Base-by-base conservation (phyloP, 805 yeast genomes). In the Candida parachauliodes region DNA sequence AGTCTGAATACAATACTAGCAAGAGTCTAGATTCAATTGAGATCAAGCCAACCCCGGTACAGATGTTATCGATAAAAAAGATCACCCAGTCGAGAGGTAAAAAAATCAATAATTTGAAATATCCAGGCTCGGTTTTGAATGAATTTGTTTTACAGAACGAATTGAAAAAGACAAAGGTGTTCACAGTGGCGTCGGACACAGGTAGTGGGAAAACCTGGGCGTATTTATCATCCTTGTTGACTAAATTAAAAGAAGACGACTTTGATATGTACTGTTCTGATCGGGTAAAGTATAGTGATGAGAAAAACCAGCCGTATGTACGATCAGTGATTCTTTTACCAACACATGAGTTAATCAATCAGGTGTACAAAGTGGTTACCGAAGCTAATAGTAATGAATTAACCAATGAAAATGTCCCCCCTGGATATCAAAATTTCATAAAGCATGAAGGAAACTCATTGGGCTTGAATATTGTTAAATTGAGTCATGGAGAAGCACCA, bases 151-250 rank as follows among this genome's bases (percentile, higher is more conserved):
- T 48, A 28, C 51, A 51, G 10, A 63, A 66, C 39, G 65, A 59
- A 40, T 36, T 33, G 16, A 57, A 53, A 19, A 55, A 52, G 41
- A 50, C 79, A 34, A 78, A 79, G 46, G 73, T 81, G 1, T 87
- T 77, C 65, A 77, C 93, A 2, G 59, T 91, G 38, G 97, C 98
- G 0, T 96, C 97, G 2, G 98, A 93, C 56, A 91, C 98, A 0
- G 98, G 98, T 0, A 83, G 95, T 0, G 98, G 98, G 7, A 91
- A 91, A 55, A 91, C 98, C 0, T 79, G 95, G 80, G 88, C 97
- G 0, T 91, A 89, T 52, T 54, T 93, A 43, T 78, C 84, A 0
- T 89, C 96, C 0, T 45, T 91, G 24, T 45, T 89, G 26, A 83
- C 87, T 33, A 77, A 76, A 45, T 59, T 89, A 45, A 75, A 78